Evolutionary conservation across 129 eudicot species (phyloP).

Genomic region (Deinandra increscens): DNA sequence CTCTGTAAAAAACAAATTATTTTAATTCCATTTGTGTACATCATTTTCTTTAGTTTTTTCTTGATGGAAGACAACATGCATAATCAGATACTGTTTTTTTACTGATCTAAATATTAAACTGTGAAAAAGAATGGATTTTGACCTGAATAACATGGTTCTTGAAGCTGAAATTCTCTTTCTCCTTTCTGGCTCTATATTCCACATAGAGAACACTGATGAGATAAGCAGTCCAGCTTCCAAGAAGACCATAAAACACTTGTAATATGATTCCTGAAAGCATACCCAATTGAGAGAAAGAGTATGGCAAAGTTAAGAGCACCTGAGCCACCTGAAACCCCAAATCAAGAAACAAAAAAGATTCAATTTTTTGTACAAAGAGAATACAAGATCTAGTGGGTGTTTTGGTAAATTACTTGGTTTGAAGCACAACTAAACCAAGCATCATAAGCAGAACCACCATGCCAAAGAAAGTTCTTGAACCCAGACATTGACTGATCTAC

Average conservation of each 20-base stretch:
- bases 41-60: slow-evolving; percentile 3
- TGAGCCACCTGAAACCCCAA: slow-evolving; percentile 65
- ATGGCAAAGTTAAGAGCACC: slow-evolving; percentile 71
- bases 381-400: not conserved
- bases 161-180: slow-evolving; percentile 71
- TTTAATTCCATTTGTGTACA: not conserved
- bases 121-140: not conserved
- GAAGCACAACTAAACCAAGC: slow-evolving; percentile 86
- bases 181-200: slow-evolving; percentile 71
- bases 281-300: slow-evolving; percentile 79
- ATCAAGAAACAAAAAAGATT: slow-evolving; percentile 12
- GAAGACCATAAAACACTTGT: slow-evolving; percentile 65
- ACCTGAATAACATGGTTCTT: slow-evolving; percentile 88
- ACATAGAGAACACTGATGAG: slow-evolving; percentile 72
- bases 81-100: slow-evolving; percentile 7
- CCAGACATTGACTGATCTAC: slow-evolving; percentile 38
- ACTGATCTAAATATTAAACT: slow-evolving; percentile 11
- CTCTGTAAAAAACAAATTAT: slow-evolving; percentile 1
- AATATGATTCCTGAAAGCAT: slow-evolving; percentile 65
- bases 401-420: slow-evolving; percentile 46
- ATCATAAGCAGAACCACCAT: slow-evolving; percentile 83
- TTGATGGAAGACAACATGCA: slow-evolving; percentile 8
- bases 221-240: slow-evolving; percentile 86
- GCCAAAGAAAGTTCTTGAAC: slow-evolving; percentile 61
- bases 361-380: slow-evolving; percentile 6